Evolutionary conservation across 2,329 filamentous ascomycete species (phyloP), one percentile per base, ranked within the genome.

Genomic region (Bipolaris sorokiniana): DNA sequence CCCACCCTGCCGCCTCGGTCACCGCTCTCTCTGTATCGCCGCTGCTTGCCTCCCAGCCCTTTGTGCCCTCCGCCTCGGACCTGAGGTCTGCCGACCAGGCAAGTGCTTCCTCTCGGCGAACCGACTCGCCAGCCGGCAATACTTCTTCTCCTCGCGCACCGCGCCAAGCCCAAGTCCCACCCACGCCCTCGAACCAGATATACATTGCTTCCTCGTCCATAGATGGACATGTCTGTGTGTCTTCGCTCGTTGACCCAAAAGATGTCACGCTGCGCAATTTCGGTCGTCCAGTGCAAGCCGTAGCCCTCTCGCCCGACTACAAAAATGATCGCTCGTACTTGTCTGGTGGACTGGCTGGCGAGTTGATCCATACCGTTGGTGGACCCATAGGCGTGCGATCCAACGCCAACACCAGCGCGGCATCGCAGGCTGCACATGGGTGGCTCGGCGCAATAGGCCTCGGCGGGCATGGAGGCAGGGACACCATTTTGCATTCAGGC

Each of bases 251-350:
- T 18, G 94, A 99, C 70, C 79, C 89, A 36, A 96, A 92, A 69
- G 95, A 99, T 77, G 92, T 97, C 2, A 89, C 92, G 56, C 78
- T 98, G 26, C 88, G 95, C 26, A 97, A 97, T 74, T 99, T 98
- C 79, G 92, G 91, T 1, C 86, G 96, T 4, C 96, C 96, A 0
- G 88, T 99, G 2, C 92, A 97, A 71, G 88, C 92, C 5, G 92
- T 99, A 1, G 91, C 93, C 0, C 78, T 99, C n/a, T 98, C 95
- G 0, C 95, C 95, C 0, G 92, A 98, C 50, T 99, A 92, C 80
- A 97, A 90, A 74, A 90, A 84, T 55, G 95, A 99, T 73, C 85
- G 89, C 54, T 90, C 89, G 2, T 99, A 97, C 72, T 79, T 99
- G 0, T 98, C 94, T 0, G 95, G 95, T 40, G 95, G 96, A 0